A percentile compares a stretch with the other conserved stretches of the same genome.
Conservation (phyloP, 106 monocot species). For the Agapanthus africanus region DNA sequence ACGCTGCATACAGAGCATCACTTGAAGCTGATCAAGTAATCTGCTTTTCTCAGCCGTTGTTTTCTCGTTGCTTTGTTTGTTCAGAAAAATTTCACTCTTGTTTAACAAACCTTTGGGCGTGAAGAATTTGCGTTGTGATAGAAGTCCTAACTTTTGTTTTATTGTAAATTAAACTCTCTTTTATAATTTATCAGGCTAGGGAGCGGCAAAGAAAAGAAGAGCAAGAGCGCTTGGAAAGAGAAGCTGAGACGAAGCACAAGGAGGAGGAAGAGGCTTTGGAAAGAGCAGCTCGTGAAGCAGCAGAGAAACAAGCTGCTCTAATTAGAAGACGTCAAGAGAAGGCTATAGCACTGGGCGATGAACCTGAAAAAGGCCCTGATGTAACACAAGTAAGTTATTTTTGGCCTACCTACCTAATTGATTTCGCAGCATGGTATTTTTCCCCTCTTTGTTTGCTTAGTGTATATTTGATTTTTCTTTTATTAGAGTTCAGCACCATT, state of each 20-base stretch:
- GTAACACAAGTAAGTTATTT: constrained; percentile 66
- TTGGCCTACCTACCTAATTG: not conserved
- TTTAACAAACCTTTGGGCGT: too few species aligned
- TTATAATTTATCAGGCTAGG: constrained; percentile 49
- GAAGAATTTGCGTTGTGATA: too few species aligned
- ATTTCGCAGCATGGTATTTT: constrained; percentile 1
- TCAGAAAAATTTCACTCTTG: too few species aligned
- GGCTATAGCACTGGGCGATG: constrained; percentile 69
- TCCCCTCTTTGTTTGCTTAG: too few species aligned
- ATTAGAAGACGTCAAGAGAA: constrained; percentile 77
- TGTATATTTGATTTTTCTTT: too few species aligned
- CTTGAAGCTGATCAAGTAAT: constrained; percentile 89
- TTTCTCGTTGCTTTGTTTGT: not conserved
- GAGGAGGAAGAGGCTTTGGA: constrained; percentile 71
- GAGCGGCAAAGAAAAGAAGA: constrained; percentile 77
- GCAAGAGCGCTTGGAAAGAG: constrained; percentile 65
- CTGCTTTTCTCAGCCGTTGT: too few species aligned
- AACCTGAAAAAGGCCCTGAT: constrained; percentile 84
- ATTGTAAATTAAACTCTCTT: too few species aligned
- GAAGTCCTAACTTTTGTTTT: too few species aligned
- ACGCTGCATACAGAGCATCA: constrained; percentile 81
- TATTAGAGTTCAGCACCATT: too few species aligned
- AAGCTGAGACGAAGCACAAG: constrained; percentile 68
- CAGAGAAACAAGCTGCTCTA: constrained; percentile 81
- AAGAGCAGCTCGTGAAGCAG: constrained; percentile 66